A percentile compares a stretch with the other conserved stretches of the same genome.
phyloP scores from a whole-genome alignment of 2,329 filamentous ascomycete species.

The Capronia americana region DNA sequence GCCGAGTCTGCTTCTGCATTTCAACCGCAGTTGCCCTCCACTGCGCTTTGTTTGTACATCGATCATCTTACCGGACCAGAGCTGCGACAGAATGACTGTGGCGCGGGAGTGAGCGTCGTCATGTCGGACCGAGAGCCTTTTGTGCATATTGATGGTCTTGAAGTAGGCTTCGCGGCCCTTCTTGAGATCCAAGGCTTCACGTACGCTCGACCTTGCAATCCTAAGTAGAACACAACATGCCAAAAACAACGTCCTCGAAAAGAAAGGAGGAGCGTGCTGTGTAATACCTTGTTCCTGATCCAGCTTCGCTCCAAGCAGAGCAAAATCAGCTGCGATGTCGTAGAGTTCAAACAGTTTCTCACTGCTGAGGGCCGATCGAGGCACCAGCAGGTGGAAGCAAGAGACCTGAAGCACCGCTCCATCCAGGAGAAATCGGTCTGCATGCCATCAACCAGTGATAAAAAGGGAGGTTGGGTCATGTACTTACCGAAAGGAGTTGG shows the following conservation, averaged over 20 bases:
- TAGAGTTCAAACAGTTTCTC: conserved; percentile 9
- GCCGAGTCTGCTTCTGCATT: not conserved
- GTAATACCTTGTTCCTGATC: conserved; percentile 4
- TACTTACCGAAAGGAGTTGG: conserved; percentile 2
- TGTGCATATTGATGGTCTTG: conserved; percentile 5
- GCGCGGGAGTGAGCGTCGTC: not conserved
- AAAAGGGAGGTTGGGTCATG: not conserved
- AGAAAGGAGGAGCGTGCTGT: conserved; percentile 7
- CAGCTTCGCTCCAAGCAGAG: conserved; percentile 4
- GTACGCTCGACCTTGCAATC: conserved; percentile 11
- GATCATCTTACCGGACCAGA: conserved; percentile 8
- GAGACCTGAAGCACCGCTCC: conserved; percentile 8
- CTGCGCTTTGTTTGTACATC: not conserved
- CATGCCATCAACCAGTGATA: not conserved
- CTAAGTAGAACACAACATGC: conserved; percentile 4
- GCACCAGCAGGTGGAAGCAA: conserved; percentile 12
- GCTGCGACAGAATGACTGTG: conserved; percentile 3
- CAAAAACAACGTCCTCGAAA: conserved; percentile 8
- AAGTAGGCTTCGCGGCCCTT: not conserved
- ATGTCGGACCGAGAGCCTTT: not conserved
- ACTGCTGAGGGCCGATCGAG: conserved; percentile 8
- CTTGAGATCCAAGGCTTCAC: conserved; percentile 14
- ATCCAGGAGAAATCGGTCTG: conserved; percentile 5
- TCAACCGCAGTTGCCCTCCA: not conserved
- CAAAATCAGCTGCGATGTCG: conserved; percentile 1